Conservation (phyloP, 257 asterid species). For the Coffea canephora region DNA sequence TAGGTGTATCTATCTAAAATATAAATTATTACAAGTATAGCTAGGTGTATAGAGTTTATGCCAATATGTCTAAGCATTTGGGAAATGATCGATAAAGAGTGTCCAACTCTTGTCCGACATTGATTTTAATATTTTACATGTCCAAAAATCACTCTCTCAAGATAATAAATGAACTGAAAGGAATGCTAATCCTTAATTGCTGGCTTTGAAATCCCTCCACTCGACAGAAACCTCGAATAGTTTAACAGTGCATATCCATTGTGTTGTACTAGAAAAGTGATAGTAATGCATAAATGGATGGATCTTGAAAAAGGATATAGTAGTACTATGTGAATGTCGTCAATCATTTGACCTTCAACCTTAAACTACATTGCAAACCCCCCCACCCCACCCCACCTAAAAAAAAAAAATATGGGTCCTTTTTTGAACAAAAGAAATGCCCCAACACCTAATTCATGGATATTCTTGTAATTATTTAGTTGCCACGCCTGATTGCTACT, state of each 20-base stretch:
- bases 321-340: not conserved
- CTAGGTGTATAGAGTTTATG: no score
- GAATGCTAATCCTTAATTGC: not conserved
- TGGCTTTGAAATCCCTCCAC: not conserved
- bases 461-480: constrained; percentile 43
- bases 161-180: not conserved
- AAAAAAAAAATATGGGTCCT: not conserved
- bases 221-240: not conserved
- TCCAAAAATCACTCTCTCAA: not conserved
- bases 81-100: not conserved
- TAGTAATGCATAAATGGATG: not conserved
- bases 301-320: not conserved
- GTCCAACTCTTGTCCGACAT: not conserved
- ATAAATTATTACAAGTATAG: no score
- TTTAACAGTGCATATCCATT: not conserved
- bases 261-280: not conserved
- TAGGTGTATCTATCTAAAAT: not conserved
- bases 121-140: not conserved
- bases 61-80: not conserved
- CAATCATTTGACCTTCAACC: constrained; percentile 11
- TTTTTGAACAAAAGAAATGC: not conserved
- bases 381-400: not conserved
- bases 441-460: constrained; percentile 24
- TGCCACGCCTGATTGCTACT: constrained; percentile 53
- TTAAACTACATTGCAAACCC: not conserved